A percentile compares a stretch with the other conserved stretches of the same genome.
These are phyloP conservation scores for Rhizopogon vinicolor DNA, from an alignment of 768 basidiomycete species.

Conservation along the genomic window DNA sequence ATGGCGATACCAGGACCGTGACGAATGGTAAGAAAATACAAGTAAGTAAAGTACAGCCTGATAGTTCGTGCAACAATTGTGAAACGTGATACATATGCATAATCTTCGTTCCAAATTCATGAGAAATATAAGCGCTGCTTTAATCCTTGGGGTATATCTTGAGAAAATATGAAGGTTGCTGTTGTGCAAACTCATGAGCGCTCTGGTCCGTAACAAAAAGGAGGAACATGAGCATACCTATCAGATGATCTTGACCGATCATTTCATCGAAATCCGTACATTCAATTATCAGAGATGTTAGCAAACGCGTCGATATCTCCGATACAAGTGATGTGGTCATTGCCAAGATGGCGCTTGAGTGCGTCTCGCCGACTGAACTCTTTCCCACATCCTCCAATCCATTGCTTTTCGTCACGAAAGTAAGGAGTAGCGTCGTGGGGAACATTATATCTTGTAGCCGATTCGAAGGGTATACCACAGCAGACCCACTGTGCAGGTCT, in stretches of 20 bases:
- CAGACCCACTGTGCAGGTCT: slow-evolving; percentile 35
- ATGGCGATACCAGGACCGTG: not conserved
- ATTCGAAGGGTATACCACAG: slow-evolving; percentile 27
- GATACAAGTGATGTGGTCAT: slow-evolving; percentile 28
- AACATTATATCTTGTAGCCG: slow-evolving; percentile 17
- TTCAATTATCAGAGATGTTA: slow-evolving; percentile 18
- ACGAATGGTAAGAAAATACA: not conserved
- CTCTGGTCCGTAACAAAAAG: not conserved
- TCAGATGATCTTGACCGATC: not conserved
- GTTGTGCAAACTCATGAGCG: not conserved
- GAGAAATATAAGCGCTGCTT: not conserved
- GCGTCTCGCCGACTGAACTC: slow-evolving; percentile 35
- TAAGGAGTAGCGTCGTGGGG: slow-evolving; percentile 20
- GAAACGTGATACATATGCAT: not conserved
- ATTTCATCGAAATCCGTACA: not conserved
- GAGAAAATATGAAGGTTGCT: not conserved
- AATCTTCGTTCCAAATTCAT: not conserved
- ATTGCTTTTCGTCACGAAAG: slow-evolving; percentile 21
- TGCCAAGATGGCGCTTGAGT: slow-evolving; percentile 36
- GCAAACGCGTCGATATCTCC: slow-evolving; percentile 27
- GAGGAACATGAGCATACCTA: not conserved
- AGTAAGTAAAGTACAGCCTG: not conserved
- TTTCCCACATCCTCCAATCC: slow-evolving; percentile 34
- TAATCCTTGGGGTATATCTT: not conserved
- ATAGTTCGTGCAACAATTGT: not conserved